A percentile compares a stretch with the other conserved stretches of the same genome.
Conservation (phyloP, 2,329 filamentous ascomycete species). For the Teratosphaeriaceae sp. region DNA sequence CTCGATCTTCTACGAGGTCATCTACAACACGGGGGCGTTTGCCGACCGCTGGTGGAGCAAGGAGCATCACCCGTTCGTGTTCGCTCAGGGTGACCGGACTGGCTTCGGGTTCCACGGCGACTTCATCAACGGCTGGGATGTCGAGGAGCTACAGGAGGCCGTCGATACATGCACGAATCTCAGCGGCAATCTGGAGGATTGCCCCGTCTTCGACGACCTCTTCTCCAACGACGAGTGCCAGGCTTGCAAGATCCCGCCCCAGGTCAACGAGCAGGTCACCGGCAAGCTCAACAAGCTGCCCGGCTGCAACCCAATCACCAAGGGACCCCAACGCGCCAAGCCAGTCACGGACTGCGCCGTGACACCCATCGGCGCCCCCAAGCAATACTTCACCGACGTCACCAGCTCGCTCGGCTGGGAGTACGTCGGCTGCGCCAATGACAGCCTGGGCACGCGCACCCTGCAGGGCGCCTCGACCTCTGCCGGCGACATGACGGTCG, state of each 20-base stretch:
- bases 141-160: constrained; percentile 56
- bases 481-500: constrained; percentile 45
- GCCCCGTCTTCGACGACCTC: constrained; percentile 48
- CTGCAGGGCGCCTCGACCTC: constrained; percentile 20
- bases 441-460: constrained; percentile 34
- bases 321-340: constrained; percentile 31
- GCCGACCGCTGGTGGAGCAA: constrained; percentile 44
- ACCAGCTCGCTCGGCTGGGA: constrained; percentile 47
- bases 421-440: constrained; percentile 55
- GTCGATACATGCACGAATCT: constrained; percentile 60
- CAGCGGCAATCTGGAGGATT: constrained; percentile 55
- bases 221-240: constrained; percentile 21
- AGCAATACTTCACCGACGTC: constrained; percentile 38
- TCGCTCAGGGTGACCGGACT: constrained; percentile 62
- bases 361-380: constrained; percentile 43
- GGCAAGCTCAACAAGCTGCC: constrained; percentile 43
- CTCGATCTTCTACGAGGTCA: constrained; percentile 55
- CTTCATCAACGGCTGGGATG: constrained; percentile 66
- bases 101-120: constrained; percentile 66
- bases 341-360: constrained; percentile 22
- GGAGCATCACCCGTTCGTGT: constrained; percentile 54
- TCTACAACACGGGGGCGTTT: constrained; percentile 48
- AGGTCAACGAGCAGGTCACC: constrained; percentile 37
- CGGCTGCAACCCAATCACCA: constrained; percentile 52
- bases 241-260: constrained; percentile 44